Evolutionary conservation across 2,329 filamentous ascomycete genomes (phyloP).

Genomic region (Penicillium fuscoglaucum): DNA sequence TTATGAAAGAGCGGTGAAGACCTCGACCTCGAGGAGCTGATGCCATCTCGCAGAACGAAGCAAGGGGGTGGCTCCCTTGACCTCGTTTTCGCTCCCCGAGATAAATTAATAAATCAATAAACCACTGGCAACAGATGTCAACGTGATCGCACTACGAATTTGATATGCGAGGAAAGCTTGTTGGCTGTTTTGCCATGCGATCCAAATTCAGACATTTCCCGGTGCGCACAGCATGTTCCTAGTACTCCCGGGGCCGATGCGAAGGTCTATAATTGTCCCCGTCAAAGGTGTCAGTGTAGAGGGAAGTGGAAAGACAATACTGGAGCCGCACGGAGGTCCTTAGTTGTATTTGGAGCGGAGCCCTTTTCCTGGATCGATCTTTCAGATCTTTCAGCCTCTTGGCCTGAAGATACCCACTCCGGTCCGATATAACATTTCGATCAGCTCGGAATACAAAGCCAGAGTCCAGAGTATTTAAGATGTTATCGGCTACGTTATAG

Average conservation of each 20-base stretch:
- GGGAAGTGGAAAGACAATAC: neutral
- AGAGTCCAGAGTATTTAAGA: neutral
- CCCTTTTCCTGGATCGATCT: neutral
- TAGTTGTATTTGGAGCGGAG: neutral
- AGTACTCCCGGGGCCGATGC: neutral
- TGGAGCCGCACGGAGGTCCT: constrained; percentile 10
- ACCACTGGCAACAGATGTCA: neutral
- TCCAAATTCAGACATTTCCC: constrained; percentile 1
- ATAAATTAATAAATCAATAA: neutral
- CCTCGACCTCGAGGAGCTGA: constrained; percentile 12
- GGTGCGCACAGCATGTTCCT: neutral
- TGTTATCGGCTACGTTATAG: neutral
- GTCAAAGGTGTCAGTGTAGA: neutral
- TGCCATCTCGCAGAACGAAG: constrained; percentile 23
- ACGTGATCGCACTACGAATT: neutral
- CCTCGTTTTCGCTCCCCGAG: neutral
- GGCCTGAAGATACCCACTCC: neutral
- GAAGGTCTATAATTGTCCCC: neutral
- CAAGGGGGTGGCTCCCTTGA: constrained; percentile 20
- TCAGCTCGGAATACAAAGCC: neutral
- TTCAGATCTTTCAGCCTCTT: constrained; percentile 8
- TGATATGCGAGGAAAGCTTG: constrained; percentile 12
- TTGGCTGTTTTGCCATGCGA: neutral
- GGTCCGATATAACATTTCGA: neutral
- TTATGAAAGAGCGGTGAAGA: constrained; percentile 25